These are phyloP conservation scores for Cryptosporidium baileyi DNA, from an alignment of 169 alveolate genomes.

Conservation along the genomic window DNA sequence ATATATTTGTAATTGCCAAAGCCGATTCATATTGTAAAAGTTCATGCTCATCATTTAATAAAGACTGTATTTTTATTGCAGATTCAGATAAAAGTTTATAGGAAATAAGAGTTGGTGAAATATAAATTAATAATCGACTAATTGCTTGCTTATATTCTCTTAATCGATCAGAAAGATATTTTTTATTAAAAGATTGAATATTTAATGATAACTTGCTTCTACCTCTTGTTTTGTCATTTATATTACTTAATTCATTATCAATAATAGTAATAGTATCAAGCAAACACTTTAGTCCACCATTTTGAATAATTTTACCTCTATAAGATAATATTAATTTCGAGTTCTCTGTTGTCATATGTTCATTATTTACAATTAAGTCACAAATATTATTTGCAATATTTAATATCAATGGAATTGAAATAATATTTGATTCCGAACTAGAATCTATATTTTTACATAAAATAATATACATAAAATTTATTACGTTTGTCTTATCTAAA, in stretches of 20 bases:
- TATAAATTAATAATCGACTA: conserved; percentile 14
- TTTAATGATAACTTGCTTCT: not conserved
- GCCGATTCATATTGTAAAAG: conserved; percentile 60
- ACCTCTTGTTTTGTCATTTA: not conserved
- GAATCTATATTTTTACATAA: not conserved
- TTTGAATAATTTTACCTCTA: conserved; percentile 48
- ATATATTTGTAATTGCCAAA: conserved; percentile 34
- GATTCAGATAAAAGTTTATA: conserved; percentile 16
- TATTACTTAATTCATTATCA: conserved; percentile 11
- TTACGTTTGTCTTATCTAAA: not conserved
- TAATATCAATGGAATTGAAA: not conserved
- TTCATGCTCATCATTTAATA: conserved; percentile 57
- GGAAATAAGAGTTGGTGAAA: conserved; percentile 43
- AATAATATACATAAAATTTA: conserved; percentile 5
- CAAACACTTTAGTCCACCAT: conserved; percentile 49
- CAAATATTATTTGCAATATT: conserved; percentile 49
- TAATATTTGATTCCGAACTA: not conserved
- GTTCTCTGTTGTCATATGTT: not conserved
- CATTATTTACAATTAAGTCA: conserved; percentile 11
- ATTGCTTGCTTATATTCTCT: conserved; percentile 61
- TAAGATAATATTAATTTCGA: not conserved
- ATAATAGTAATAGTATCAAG: conserved; percentile 41
- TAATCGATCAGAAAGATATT: conserved; percentile 30
- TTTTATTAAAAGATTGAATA: not conserved
- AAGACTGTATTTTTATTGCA: conserved; percentile 29